A percentile compares a stretch with the other conserved stretches of the same genome.
These are phyloP conservation scores for Amaranthus hypochondriacus DNA, from an alignment of 148 eudicot genomes.

Conservation along the genomic window DNA sequence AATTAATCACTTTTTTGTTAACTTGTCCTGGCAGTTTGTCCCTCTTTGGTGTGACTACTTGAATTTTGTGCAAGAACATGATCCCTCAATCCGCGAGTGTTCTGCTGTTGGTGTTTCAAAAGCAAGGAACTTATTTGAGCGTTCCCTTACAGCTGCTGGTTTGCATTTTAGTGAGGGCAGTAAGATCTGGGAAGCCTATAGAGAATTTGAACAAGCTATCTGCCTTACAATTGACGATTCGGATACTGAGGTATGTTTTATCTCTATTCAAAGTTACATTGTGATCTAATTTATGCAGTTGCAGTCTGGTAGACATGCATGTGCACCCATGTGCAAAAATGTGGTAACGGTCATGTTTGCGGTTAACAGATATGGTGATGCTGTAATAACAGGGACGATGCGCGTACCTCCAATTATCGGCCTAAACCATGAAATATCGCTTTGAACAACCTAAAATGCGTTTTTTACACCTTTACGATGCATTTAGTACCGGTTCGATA, in stretches of 20 bases:
- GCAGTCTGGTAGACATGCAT: neutral
- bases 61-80: conserved; percentile 67
- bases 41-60: conserved; percentile 84
- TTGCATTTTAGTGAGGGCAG: conserved; percentile 80
- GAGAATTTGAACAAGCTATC: conserved; percentile 73
- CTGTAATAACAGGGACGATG: too few species aligned
- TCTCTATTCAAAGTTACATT: conserved; percentile 12
- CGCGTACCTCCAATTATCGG: too few species aligned
- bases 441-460: too few species aligned
- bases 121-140: conserved; percentile 82
- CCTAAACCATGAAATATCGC: too few species aligned
- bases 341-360: too few species aligned
- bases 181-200: conserved; percentile 84
- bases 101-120: conserved; percentile 62
- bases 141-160: conserved; percentile 83
- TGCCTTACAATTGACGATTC: conserved; percentile 46
- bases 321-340: neutral
- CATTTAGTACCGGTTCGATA: too few species aligned
- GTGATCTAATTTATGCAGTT: neutral
- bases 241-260: conserved; percentile 39
- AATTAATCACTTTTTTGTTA: conserved; percentile 14
- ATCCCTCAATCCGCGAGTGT: conserved; percentile 58
- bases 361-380: too few species aligned
- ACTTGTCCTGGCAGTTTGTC: conserved; percentile 55
- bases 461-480: too few species aligned